Evolutionary conservation across 1,284 basidiomycete species (phyloP), one percentile per base, ranked within the genome.

Genomic region (Apiotrichum veenhuisii): DNA sequence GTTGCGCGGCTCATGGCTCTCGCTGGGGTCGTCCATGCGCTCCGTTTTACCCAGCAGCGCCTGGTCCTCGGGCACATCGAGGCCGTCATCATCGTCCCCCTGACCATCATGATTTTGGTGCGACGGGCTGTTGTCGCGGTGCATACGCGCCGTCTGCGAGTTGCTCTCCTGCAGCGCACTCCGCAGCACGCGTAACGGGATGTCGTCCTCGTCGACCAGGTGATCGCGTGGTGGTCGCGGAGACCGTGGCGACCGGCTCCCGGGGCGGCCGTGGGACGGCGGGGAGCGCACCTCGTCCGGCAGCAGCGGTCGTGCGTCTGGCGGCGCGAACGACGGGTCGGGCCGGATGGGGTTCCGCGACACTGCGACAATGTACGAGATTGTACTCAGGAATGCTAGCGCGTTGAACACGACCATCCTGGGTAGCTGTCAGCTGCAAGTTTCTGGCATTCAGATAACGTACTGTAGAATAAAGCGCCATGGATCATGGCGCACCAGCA

Each of bases 391-490:
- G 10, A 51, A 36, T 14, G 69, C 57, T 3, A 74, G 56, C 0
- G 47, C 23, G 42, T 69, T 62, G 54, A 64, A 68, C 7, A 68
- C 52, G 22, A 69, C 36, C 0, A 64, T n/a, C 26, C 70, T 71
- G 50, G 9, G 3, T 7, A 30, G 30, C 2, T 26, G 51, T 51
- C 18, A 50, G 43, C 25, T 49, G 34, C 25, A 46, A 25, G 0
- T 26, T n/a, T 38, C 33, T 22, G 20, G 22, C 2, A 51, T 66
- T 53, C 23, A n/a, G n/a, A n/a, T n/a, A n/a, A n/a, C n/a, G n/a
- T n/a, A 71, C 71, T 70, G 69, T 15, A 55, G 52, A n/a, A 66
- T 18, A 50, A 70, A 72, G 11, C 66, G 63, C 27, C 55, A 52
- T 7, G 52, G 23, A n/a, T 67, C 64, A 17, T 64, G 54, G 17